Evolutionary conservation across 2,329 filamentous ascomycete genomes (phyloP), one percentile per base, ranked within the genome.

Genomic region (Scedosporium minutisporum): DNA sequence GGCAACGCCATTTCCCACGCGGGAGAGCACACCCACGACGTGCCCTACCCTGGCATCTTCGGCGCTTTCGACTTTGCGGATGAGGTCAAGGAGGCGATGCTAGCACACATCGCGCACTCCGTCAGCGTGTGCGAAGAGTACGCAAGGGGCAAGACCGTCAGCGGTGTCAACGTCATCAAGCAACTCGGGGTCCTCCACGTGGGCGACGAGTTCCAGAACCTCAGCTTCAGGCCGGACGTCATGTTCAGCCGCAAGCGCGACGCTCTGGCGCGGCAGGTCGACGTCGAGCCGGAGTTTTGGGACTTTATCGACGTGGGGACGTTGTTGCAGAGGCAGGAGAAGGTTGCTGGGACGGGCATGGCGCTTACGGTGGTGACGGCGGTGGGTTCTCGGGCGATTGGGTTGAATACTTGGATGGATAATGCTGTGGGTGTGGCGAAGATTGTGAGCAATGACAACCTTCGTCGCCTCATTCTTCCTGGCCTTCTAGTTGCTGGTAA

Each of bases 211-310:
- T 96, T 93, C 68, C 83, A 89, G 23, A 89, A 93, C 68, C 84
- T 97, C 57, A 90, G 86, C 67, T 97, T 99, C 85, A 86, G 89
- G 33, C 86, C 91, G 1, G 92, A 97, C 68, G 86, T 93, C 71
- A 97, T 99, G 95, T 99, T 97, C 80, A 87, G 86, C 64, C 87
- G 90, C 65, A 89, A 89, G 70, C 85, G 87, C 64, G 91, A 99
- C 72, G 85, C 86, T 1, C 78, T 96, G 48, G 92, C 91, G 5
- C 86, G 91, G 66, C 88, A 96, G 71, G 87, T 97, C 16, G 87
- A 97, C 65, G 87, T 96, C 21, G 86, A 95, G 62, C 90, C 95
- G 3, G 93, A 99, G 71, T 69, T 96, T 0, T 89, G 83, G 83
- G 95, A 99, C 76, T 97, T 99, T 79, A 90, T 99, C 69, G 95